Evolutionary conservation across 257 asterid species (phyloP).

Genomic region (Nicotiana attenuata): DNA sequence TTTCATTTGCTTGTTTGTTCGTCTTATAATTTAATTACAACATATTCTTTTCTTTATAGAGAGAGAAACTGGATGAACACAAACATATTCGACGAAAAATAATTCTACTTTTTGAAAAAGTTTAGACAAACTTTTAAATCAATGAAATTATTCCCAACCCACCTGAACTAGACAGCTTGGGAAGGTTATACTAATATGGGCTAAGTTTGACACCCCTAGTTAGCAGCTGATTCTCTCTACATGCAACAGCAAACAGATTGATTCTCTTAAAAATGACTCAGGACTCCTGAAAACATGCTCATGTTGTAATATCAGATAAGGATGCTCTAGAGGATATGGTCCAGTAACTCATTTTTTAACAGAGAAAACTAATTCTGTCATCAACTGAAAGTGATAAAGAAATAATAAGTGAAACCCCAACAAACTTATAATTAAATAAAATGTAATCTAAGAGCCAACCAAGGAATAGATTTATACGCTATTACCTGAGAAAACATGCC

Average conservation of each 20-base stretch:
- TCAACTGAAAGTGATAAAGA: background rate
- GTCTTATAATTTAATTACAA: background rate
- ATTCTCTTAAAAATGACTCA: background rate
- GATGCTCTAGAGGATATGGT: background rate
- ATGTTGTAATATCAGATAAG: background rate
- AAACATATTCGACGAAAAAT: background rate
- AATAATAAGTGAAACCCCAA: background rate
- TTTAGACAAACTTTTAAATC: background rate
- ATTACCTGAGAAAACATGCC: constrained; percentile 98
- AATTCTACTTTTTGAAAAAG: background rate
- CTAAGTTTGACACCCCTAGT: background rate
- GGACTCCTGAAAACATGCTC: background rate
- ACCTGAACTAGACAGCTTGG: background rate
- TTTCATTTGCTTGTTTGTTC: background rate
- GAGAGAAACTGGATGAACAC: background rate
- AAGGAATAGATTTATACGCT: background rate
- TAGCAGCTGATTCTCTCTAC: background rate
- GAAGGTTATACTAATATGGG: background rate
- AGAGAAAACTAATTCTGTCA: background rate
- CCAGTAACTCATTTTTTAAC: background rate
- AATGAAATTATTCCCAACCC: background rate
- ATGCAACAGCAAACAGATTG: background rate
- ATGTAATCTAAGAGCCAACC: background rate
- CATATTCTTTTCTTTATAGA: background rate
- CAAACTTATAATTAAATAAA: background rate